Evolutionary conservation across 2,329 filamentous ascomycete genomes (phyloP).

Genomic region (Aspergillus uvarum): DNA sequence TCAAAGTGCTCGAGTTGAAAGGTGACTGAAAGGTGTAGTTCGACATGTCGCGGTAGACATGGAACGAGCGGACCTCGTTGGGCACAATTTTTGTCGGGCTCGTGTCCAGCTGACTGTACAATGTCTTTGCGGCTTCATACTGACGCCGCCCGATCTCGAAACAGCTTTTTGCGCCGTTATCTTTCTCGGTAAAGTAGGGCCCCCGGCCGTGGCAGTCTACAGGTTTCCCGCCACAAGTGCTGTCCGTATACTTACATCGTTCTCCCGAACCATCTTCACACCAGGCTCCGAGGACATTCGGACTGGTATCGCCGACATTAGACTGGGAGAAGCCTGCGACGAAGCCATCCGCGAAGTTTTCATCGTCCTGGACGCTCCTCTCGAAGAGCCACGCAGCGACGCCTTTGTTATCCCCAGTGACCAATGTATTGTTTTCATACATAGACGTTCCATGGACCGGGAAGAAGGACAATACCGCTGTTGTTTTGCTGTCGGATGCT

Average conservation of each 20-base stretch:
- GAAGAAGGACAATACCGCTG: constrained; percentile 86
- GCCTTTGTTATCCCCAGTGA: constrained; percentile 95
- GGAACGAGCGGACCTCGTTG: constrained; percentile 75
- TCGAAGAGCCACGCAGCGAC: constrained; percentile 86
- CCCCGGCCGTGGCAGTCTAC: constrained; percentile 48
- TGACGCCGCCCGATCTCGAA: constrained; percentile 51
- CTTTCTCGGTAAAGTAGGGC: constrained; percentile 45
- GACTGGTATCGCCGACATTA: constrained; percentile 86
- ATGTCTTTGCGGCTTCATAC: constrained; percentile 43
- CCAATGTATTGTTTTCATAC: constrained; percentile 85
- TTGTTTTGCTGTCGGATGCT: constrained; percentile 70
- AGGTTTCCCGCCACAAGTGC: constrained; percentile 64
- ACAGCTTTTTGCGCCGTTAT: constrained; percentile 50
- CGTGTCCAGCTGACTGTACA: constrained; percentile 58
- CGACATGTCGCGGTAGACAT: constrained; percentile 81
- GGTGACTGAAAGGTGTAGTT: constrained; percentile 70
- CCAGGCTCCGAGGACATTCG: constrained; percentile 82
- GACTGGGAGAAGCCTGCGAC: constrained; percentile 91
- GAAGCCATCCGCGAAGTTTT: constrained; percentile 63
- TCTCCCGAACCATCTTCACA: constrained; percentile 79
- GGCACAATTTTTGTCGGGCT: constrained; percentile 46
- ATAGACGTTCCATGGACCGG: constrained; percentile 89
- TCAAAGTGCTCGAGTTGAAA: constrained; percentile 61
- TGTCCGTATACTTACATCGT: constrained; percentile 62
- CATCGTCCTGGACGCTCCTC: constrained; percentile 58